Conservation (phyloP, 257 asterid genomes). For the Solanum neorickii region DNA sequence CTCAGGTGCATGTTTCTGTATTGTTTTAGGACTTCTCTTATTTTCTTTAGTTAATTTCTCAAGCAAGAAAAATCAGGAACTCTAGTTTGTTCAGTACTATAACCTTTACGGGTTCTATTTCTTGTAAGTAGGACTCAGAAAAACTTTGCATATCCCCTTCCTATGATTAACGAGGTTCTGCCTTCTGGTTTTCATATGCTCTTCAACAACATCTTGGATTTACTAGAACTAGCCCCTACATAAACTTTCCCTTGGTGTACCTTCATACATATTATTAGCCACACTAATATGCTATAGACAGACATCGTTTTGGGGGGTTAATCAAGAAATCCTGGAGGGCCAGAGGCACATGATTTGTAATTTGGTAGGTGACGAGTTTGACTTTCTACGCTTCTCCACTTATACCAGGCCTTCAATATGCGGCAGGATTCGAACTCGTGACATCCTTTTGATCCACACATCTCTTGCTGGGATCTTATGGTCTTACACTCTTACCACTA, state of each 20-base stretch:
- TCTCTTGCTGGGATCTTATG: neutral
- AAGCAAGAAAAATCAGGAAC: neutral
- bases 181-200: neutral
- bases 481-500: neutral
- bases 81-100: neutral
- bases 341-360: neutral
- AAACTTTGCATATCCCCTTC: neutral
- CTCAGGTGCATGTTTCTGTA: neutral
- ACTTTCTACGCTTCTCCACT: neutral
- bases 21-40: neutral
- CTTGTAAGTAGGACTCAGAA: neutral
- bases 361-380: neutral
- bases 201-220: neutral
- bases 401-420: neutral
- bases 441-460: neutral
- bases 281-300: neutral
- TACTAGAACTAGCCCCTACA: neutral
- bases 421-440: neutral
- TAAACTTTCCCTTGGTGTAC: neutral
- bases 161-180: neutral
- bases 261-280: neutral
- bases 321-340: neutral
- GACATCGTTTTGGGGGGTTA: neutral
- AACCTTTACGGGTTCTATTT: neutral
- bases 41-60: neutral